Evolutionary conservation across 2,329 filamentous ascomycete genomes (phyloP), one percentile per base, ranked within the genome.

Genomic region (Elsinoe perseae): DNA sequence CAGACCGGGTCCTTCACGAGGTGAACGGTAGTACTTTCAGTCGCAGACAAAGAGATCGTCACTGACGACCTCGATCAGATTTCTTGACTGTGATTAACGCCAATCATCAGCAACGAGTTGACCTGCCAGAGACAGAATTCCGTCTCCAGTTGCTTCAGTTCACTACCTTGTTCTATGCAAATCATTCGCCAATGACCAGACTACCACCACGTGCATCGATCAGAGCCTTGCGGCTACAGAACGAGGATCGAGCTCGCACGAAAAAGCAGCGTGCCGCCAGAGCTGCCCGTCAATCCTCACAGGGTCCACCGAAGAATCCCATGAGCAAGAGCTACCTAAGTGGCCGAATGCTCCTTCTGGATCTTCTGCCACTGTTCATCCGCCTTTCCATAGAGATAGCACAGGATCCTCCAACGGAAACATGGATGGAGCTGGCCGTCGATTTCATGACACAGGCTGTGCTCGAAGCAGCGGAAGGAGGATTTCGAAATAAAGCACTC

Each of bases 361-460:
- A 74, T 46, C 65, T 79, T 4, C 65, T 78, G 2, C 70, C 75
- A 1, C 65, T 73, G 3, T 80, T 81, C 64, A 70, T 80, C 61
- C 65, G 70, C 25, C 66, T 81, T 1, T 77, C 77, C 16, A 20
- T 44, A 5, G 14, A n/a, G 23, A 28, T 42, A 4, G 42, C 53
- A 2, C 36, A 56, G 14, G 20, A n/a, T 8, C 9, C 14, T 10
- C 53, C 53, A 9, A 20, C 42, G 1, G 68, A 70, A 2, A 64
- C 69, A 5, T 78, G 75, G 73, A 72, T 76, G 61, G 67, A 75
- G 20, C 64, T 79, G 8, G 70, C 73, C 0, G 72, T 69, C 0
- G 68, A 72, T 14, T 76, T 77, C 57, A 76, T 80, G 70, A 62
- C 77, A 7, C 77, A 80, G 58, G 73, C 76, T 32, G 71, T 70